Percentiles rank a stretch among this genome's conserved stretches.
Conservation (phyloP, 768 basidiomycete genomes). For the Flagelloscypha sp. region DNA sequence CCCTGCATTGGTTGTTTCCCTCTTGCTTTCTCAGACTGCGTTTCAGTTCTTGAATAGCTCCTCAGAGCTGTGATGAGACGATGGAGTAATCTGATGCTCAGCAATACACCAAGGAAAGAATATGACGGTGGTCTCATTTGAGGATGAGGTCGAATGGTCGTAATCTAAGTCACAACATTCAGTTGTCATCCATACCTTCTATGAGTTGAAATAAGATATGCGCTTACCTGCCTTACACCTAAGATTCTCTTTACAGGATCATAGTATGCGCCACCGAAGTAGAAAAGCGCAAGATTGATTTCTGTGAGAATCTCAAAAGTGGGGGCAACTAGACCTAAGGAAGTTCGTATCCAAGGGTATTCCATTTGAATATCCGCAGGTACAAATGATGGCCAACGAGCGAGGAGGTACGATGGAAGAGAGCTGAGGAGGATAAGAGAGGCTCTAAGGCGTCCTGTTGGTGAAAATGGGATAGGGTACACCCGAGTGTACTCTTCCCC, state of each 20-base stretch:
- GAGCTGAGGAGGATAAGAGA: slow-evolving; percentile 59
- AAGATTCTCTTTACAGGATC: slow-evolving; percentile 59
- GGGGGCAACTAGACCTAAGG: slow-evolving; percentile 33
- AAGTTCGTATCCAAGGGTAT: too few relatives aligned
- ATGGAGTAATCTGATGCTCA: slow-evolving; percentile 55
- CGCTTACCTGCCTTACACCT: slow-evolving; percentile 57
- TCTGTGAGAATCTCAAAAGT: slow-evolving; percentile 54
- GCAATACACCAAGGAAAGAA: slow-evolving; percentile 72
- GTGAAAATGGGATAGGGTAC: slow-evolving; percentile 52
- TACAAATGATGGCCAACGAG: slow-evolving; percentile 36
- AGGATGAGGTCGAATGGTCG: slow-evolving; percentile 62
- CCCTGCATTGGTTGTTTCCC: slow-evolving; percentile 24
- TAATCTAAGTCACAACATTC: slow-evolving; percentile 49
- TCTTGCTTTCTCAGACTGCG: slow-evolving; percentile 19
- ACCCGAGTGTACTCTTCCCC: slow-evolving; percentile 91
- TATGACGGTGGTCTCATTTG: slow-evolving; percentile 75
- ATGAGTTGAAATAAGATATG: not conserved
- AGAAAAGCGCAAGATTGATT: slow-evolving; percentile 74
- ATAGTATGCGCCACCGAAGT: slow-evolving; percentile 74
- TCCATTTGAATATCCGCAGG: too few relatives aligned
- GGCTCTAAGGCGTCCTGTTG: slow-evolving; percentile 36
- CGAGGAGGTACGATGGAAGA: slow-evolving; percentile 54
- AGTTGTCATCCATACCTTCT: too few relatives aligned
- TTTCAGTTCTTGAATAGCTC: slow-evolving; percentile 14
- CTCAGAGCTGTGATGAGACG: slow-evolving; percentile 42